These are phyloP conservation scores for Monilinia vaccinii-corymbosi DNA, from an alignment of 2,329 filamentous ascomycete genomes.

Conservation along the genomic window DNA sequence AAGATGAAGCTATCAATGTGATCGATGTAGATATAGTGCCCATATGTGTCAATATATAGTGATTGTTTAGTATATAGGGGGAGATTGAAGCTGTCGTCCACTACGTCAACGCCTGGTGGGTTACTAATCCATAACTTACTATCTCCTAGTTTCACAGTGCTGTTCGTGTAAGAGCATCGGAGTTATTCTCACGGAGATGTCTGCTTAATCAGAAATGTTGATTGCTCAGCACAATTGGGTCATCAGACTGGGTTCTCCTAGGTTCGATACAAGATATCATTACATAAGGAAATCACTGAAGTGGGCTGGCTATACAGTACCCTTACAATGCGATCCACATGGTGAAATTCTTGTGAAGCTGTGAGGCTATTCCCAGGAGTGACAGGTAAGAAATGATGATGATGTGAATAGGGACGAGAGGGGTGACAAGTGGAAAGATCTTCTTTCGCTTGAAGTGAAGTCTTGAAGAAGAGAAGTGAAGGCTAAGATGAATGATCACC, in stretches of 20 bases:
- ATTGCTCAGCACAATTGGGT: not conserved
- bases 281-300: not conserved
- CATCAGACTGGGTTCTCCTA: not conserved
- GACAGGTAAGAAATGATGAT: not conserved
- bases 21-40: not conserved
- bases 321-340: not conserved
- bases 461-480: not conserved
- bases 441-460: not conserved
- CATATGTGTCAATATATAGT: not conserved
- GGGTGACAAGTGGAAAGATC: not conserved
- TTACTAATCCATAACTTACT: not conserved
- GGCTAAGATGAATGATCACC: not conserved
- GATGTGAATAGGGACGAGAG: not conserved
- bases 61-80: not conserved
- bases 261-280: not conserved
- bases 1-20: not conserved
- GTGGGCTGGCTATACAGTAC: not conserved
- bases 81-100: not conserved
- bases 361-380: not conserved
- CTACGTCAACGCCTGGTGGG: not conserved
- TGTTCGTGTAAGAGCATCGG: not conserved
- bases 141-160: not conserved
- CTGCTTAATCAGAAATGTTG: not conserved
- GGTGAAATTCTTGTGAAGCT: not conserved
- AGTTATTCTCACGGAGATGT: not conserved